Evolutionary conservation across 305 asterid genomes (phyloP).

Genomic region (Fraxinus greggii): DNA sequence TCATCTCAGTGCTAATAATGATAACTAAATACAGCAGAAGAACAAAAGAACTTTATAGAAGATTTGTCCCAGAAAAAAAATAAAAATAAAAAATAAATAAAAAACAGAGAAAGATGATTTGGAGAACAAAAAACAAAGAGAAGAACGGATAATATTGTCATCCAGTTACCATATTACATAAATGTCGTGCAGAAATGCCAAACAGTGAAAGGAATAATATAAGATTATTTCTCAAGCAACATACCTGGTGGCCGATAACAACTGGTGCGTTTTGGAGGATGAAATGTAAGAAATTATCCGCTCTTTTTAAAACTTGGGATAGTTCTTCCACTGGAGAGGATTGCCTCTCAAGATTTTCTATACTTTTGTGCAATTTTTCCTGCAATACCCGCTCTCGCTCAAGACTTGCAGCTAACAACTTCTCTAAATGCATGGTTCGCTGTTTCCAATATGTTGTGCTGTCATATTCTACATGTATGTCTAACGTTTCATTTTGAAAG

Average conservation of each 20-base stretch:
- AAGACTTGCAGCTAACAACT: constrained; percentile 64
- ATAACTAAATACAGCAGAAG: not conserved
- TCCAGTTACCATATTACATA: not conserved
- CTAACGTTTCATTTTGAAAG: constrained; percentile 44
- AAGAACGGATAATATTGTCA: not conserved
- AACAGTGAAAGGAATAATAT: not conserved
- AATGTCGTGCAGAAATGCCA: not conserved
- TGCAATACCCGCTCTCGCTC: constrained; percentile 51
- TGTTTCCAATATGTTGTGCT: constrained; percentile 73
- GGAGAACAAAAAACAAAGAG: not conserved
- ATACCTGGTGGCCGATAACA: constrained; percentile 93
- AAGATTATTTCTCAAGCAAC: not conserved
- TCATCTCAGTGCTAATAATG: not conserved
- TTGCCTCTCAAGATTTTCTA: constrained; percentile 75
- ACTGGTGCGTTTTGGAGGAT: constrained; percentile 93
- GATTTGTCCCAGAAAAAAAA: not conserved
- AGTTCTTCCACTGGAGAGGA: constrained; percentile 86
- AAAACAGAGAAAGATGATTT: not conserved
- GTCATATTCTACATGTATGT: constrained; percentile 70
- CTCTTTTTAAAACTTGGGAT: constrained; percentile 70
- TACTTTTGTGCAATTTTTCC: constrained; percentile 78
- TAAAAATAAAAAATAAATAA: not conserved
- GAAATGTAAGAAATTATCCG: constrained; percentile 86
- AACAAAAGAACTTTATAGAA: not conserved
- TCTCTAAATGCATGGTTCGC: constrained; percentile 58